Evolutionary conservation across 2,329 filamentous ascomycete genomes (phyloP).

Genomic region (Ophiocordyceps robertsii): DNA sequence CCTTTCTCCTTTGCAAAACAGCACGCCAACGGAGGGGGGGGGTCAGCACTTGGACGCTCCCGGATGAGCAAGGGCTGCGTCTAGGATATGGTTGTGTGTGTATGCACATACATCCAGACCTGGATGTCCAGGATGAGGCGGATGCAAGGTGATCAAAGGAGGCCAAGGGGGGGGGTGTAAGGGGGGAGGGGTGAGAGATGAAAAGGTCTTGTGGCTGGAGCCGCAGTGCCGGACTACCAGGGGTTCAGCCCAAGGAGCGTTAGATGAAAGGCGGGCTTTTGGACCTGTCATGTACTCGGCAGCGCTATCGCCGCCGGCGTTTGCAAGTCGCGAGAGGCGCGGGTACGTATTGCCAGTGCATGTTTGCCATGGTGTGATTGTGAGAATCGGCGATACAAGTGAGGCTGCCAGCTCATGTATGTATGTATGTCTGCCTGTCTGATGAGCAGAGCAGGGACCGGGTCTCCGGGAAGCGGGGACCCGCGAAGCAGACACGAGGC

Average conservation of each 20-base stretch:
- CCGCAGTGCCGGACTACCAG: conserved; percentile 2
- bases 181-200: background rate
- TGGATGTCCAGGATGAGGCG: background rate
- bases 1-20: background rate
- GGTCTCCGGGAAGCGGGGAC: background rate
- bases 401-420: background rate
- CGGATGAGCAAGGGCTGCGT: background rate
- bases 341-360: no score
- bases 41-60: background rate
- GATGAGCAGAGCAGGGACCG: background rate
- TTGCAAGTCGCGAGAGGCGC: no score
- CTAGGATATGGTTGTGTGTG: background rate
- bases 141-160: conserved; percentile 3
- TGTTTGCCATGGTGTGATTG: background rate
- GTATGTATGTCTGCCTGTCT: background rate
- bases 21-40: background rate
- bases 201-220: conserved; percentile 1
- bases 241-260: conserved; percentile 2
- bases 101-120: background rate
- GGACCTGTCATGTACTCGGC: conserved; percentile 1
- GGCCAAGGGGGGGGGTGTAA: background rate
- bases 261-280: background rate
- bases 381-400: background rate
- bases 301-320: background rate
- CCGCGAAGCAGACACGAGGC: background rate